phyloP scores from a whole-genome alignment of 495 filamentous ascomycete species.

The Letharia columbiana region DNA sequence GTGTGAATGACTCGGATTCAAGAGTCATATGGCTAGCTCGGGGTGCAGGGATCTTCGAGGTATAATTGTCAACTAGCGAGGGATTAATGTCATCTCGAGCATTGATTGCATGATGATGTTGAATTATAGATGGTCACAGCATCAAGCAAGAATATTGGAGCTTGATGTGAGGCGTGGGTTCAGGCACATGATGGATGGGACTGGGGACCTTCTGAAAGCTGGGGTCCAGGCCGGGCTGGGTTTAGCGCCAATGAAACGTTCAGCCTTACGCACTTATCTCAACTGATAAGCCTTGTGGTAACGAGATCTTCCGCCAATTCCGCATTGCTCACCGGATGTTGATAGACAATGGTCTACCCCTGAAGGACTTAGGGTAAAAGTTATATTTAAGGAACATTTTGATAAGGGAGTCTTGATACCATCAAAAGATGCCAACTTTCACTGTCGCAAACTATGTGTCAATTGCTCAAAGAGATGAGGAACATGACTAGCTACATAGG shows the following conservation, averaged over 20 bases:
- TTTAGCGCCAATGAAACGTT: not conserved
- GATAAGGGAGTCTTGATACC: too few relatives aligned
- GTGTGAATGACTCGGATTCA: constrained; percentile 11
- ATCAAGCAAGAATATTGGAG: not conserved
- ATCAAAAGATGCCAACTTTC: not conserved
- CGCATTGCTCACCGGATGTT: too few relatives aligned
- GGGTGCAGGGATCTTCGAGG: constrained; percentile 4
- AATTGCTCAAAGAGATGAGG: not conserved
- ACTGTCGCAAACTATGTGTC: not conserved
- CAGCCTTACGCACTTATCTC: constrained; percentile 3
- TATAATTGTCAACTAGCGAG: constrained; percentile 20
- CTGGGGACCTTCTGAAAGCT: not conserved
- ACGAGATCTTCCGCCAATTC: not conserved
- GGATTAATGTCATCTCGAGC: not conserved
- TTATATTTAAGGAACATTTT: too few relatives aligned
- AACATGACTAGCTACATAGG: not conserved
- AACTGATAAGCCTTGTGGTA: constrained; percentile 1
- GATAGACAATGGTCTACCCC: too few relatives aligned
- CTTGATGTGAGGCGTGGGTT: not conserved
- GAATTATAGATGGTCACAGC: constrained; percentile 6
- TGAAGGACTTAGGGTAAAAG: too few relatives aligned
- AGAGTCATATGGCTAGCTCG: constrained; percentile 17
- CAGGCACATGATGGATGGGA: constrained; percentile 3
- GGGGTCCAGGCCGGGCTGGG: not conserved
- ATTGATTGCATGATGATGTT: not conserved